Percentiles rank a stretch among this genome's conserved stretches.
phyloP scores from a whole-genome alignment of 2,329 filamentous ascomycete genomes.

The Fusarium subtropicale region DNA sequence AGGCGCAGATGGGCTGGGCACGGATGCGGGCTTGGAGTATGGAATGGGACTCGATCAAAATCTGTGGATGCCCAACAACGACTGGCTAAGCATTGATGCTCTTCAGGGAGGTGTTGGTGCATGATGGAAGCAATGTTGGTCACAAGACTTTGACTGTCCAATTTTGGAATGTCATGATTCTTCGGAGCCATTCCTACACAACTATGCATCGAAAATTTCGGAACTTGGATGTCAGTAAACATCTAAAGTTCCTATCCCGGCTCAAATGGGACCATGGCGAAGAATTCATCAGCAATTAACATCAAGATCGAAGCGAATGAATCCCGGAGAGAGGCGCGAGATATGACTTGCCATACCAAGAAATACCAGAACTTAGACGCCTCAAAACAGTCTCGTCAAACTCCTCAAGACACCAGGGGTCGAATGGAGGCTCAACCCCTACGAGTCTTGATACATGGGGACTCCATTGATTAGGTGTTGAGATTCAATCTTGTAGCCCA shows the following conservation, averaged over 20 bases:
- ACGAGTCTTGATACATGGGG: background rate
- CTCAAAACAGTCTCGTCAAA: background rate
- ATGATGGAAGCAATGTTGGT: slow-evolving; percentile 23
- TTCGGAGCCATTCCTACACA: slow-evolving; percentile 24
- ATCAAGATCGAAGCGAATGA: background rate
- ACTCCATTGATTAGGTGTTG: background rate
- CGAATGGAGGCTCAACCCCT: background rate
- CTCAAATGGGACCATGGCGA: background rate
- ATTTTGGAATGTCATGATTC: background rate
- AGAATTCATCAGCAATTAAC: background rate
- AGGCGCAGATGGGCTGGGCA: slow-evolving; percentile 59
- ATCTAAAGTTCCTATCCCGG: background rate
- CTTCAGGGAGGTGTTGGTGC: slow-evolving; percentile 49
- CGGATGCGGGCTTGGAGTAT: slow-evolving; percentile 58
- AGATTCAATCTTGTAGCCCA: background rate
- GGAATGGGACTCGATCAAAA: slow-evolving; percentile 57
- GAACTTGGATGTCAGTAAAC: background rate
- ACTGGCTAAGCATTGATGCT: slow-evolving; percentile 51
- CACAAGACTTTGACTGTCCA: background rate
- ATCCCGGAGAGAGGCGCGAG: background rate
- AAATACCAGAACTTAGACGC: background rate
- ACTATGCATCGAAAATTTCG: background rate
- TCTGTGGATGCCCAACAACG: slow-evolving; percentile 51
- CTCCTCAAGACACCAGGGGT: background rate
- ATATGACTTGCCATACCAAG: background rate